phyloP scores from a whole-genome alignment of 192 early-diverging fungal species.

The Linnemannia elongata region DNA sequence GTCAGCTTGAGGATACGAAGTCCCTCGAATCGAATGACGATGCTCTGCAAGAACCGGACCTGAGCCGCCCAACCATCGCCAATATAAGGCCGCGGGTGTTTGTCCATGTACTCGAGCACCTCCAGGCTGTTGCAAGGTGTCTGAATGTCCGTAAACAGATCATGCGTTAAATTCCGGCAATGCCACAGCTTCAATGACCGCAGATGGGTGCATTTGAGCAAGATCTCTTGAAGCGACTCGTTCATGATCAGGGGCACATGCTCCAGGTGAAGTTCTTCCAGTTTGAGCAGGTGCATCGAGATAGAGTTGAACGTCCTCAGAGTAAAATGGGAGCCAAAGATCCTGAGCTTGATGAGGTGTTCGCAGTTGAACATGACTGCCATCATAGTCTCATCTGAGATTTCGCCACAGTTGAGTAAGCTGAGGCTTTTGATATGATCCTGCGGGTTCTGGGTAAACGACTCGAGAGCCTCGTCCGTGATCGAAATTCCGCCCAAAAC shows the following conservation, averaged over 20 bases:
- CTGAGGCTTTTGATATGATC: conserved; percentile 15
- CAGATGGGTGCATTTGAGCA: conserved; percentile 23
- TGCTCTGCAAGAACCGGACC: conserved; percentile 29
- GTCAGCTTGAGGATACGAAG: conserved; percentile 25
- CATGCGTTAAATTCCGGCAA: conserved; percentile 44
- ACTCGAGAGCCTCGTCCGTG: conserved; percentile 37
- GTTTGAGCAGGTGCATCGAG: conserved; percentile 25
- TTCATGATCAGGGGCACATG: conserved; percentile 46
- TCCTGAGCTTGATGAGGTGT: conserved; percentile 23
- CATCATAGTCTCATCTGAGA: conserved; percentile 55
- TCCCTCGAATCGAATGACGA: conserved; percentile 36
- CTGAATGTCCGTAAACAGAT: conserved; percentile 29
- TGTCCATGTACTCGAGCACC: conserved; percentile 54
- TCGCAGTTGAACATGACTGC: conserved; percentile 52
- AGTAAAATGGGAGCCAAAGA: conserved; percentile 46
- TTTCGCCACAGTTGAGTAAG: conserved; percentile 28
- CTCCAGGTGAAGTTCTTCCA: conserved; percentile 50
- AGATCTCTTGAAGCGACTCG: conserved; percentile 40
- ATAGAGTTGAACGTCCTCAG: conserved; percentile 43
- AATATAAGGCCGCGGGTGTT: conserved; percentile 27
- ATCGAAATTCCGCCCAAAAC: conserved; percentile 32
- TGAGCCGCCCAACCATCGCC: conserved; percentile 36
- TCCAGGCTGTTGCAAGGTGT: conserved; percentile 24
- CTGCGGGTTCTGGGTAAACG: conserved; percentile 23
- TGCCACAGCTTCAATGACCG: conserved; percentile 44